phyloP scores from a whole-genome alignment of 371 early-diverging fungal genomes.

The Syncephalastrum monosporum region DNA sequence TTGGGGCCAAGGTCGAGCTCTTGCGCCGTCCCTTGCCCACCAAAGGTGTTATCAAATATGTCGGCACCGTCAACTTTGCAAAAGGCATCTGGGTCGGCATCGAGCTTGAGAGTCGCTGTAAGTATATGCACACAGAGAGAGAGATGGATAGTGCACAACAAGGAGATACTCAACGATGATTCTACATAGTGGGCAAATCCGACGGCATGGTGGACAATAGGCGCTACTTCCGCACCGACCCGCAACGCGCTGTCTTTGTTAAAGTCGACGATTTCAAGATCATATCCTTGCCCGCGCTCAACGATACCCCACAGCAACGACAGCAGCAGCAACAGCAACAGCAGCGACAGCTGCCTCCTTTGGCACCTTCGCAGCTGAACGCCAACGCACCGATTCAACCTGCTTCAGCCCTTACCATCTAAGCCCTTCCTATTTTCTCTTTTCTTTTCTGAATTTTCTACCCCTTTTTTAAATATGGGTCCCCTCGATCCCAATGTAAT shows the following conservation, averaged over 20 bases:
- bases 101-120: conserved; percentile 45
- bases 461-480: too few relatives aligned
- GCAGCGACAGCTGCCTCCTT: too few relatives aligned
- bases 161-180: too few relatives aligned
- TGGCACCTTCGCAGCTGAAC: too few relatives aligned
- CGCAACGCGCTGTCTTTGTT: conserved; percentile 43
- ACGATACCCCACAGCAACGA: too few relatives aligned
- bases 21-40: conserved; percentile 41
- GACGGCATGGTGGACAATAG: conserved; percentile 37
- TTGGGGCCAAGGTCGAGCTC: conserved; percentile 42
- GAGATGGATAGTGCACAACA: neutral
- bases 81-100: conserved; percentile 49
- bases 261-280: conserved; percentile 33
- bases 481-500: too few relatives aligned
- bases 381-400: too few relatives aligned
- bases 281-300: conserved; percentile 9
- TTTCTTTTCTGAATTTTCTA: too few relatives aligned
- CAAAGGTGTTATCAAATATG: conserved; percentile 39
- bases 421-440: too few relatives aligned
- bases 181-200: conserved; percentile 31
- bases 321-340: too few relatives aligned
- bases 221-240: conserved; percentile 41
- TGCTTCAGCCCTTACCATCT: too few relatives aligned
- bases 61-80: conserved; percentile 42
- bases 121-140: conserved; percentile 10